A percentile compares a stretch with the other conserved stretches of the same genome.
phyloP scores from a whole-genome alignment of 2,329 filamentous ascomycete genomes.

The Verticillium longisporum region DNA sequence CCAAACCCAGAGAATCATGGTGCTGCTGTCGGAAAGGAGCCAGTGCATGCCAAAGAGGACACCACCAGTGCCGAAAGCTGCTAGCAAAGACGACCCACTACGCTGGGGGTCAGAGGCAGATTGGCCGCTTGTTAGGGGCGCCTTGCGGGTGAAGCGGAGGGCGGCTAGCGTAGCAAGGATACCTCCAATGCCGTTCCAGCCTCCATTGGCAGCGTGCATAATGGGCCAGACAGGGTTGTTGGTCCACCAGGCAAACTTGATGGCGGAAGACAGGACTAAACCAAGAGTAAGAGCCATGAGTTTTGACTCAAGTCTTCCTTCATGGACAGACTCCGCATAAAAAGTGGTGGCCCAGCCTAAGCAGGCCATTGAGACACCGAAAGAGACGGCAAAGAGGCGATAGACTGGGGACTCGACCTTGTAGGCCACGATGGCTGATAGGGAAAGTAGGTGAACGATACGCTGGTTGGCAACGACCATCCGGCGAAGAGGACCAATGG shows the following conservation, averaged over 20 bases:
- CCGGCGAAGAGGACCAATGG: constrained; percentile 60
- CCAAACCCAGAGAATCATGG: constrained; percentile 99
- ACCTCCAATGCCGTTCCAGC: constrained; percentile 83
- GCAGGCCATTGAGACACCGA: constrained; percentile 73
- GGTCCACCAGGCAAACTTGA: constrained; percentile 88
- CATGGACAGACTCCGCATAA: constrained; percentile 69
- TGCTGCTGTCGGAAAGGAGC: constrained; percentile 91
- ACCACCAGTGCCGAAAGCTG: constrained; percentile 73
- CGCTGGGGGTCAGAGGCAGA: constrained; percentile 25
- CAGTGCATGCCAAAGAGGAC: constrained; percentile 88
- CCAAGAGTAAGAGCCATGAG: constrained; percentile 76
- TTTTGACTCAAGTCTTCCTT: constrained; percentile 70
- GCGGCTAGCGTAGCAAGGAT: constrained; percentile 68
- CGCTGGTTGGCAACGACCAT: constrained; percentile 63
- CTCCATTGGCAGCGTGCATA: constrained; percentile 83
- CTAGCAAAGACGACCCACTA: constrained; percentile 62
- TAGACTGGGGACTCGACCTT: constrained; percentile 63
- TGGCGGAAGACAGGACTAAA: constrained; percentile 74
- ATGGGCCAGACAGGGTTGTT: constrained; percentile 98
- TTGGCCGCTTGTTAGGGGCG: constrained; percentile 38
- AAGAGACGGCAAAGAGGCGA: constrained; percentile 74
- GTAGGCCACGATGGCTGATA: constrained; percentile 74
- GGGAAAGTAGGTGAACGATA: constrained; percentile 67
- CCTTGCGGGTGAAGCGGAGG: constrained; percentile 65
- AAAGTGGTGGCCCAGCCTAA: constrained; percentile 80